Evolutionary conservation across 495 filamentous ascomycete species (phyloP).

Genomic region (Penicillium antarcticum): DNA sequence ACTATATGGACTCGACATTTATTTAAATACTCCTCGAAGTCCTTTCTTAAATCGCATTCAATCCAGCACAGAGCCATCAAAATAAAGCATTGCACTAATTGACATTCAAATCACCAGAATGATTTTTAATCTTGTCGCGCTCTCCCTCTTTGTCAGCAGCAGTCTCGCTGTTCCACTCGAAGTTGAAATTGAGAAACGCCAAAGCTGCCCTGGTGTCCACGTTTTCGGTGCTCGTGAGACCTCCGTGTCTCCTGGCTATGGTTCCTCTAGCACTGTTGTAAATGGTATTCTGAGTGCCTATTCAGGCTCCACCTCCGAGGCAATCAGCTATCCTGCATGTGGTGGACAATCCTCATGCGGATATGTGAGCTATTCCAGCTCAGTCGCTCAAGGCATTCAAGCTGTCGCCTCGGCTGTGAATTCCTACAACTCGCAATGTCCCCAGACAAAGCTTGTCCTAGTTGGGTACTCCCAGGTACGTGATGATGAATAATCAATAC

Average conservation of each 20-base stretch:
- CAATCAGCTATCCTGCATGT: conserved; percentile 59
- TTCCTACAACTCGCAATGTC: conserved; percentile 50
- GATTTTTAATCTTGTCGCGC: conserved; percentile 6
- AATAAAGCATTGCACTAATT: too few species aligned
- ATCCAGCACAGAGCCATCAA: too few species aligned
- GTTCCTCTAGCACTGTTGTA: conserved; percentile 48
- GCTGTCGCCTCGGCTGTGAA: conserved; percentile 56
- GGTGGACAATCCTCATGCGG: conserved; percentile 51
- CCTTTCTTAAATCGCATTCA: too few species aligned
- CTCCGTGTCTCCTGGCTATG: conserved; percentile 52
- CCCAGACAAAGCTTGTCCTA: conserved; percentile 54
- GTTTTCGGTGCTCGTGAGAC: conserved; percentile 66
- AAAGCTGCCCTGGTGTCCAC: conserved; percentile 49
- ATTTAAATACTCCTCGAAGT: too few species aligned
- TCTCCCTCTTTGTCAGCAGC: conserved; percentile 15
- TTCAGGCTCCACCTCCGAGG: conserved; percentile 49
- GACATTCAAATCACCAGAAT: background rate
- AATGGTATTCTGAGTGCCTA: conserved; percentile 46
- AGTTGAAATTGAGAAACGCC: conserved; percentile 17
- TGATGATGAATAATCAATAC: background rate
- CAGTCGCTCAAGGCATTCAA: conserved; percentile 46
- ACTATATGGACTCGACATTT: too few species aligned
- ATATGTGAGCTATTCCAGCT: conserved; percentile 50
- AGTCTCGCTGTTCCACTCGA: conserved; percentile 17
- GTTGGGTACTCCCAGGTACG: conserved; percentile 60